A percentile compares a stretch with the other conserved stretches of the same genome.
Conservation (phyloP, 192 early-diverging fungal genomes). For the Diversispora eburnea region DNA sequence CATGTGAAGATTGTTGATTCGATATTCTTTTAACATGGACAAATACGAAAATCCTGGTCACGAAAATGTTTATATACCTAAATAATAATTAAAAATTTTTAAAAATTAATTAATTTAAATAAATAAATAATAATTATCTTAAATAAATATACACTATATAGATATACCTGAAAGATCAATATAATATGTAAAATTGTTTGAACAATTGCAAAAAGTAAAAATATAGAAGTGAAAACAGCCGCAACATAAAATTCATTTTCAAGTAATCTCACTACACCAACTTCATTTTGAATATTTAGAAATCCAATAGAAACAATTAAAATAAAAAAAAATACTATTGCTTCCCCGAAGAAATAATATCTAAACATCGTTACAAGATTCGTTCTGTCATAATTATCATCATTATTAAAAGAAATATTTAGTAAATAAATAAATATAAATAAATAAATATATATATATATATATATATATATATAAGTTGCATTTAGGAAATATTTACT, state of each 20-base stretch:
- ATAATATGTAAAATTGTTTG: conserved; percentile 1
- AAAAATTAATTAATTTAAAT: not conserved
- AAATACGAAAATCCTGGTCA: not conserved
- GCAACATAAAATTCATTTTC: not conserved
- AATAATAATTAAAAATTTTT: not conserved
- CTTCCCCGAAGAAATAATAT: conserved; percentile 3
- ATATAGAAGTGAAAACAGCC: not conserved
- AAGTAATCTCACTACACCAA: not conserved
- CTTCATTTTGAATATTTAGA: not conserved
- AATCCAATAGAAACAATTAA: not conserved
- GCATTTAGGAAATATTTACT: not conserved
- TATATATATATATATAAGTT: too few relatives aligned
- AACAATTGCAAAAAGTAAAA: not conserved
- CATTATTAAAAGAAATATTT: not conserved
- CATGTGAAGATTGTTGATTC: too few relatives aligned
- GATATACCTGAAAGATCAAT: not conserved
- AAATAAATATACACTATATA: not conserved
- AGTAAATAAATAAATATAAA: not conserved
- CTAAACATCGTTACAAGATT: not conserved
- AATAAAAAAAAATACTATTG: conserved; percentile 2
- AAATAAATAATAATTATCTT: not conserved
- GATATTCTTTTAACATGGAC: not conserved
- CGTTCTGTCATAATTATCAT: not conserved
- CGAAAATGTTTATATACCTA: not conserved
- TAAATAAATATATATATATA: not conserved